phyloP scores from a whole-genome alignment of 345 rosid genomes.

The Camelina hispida region DNA sequence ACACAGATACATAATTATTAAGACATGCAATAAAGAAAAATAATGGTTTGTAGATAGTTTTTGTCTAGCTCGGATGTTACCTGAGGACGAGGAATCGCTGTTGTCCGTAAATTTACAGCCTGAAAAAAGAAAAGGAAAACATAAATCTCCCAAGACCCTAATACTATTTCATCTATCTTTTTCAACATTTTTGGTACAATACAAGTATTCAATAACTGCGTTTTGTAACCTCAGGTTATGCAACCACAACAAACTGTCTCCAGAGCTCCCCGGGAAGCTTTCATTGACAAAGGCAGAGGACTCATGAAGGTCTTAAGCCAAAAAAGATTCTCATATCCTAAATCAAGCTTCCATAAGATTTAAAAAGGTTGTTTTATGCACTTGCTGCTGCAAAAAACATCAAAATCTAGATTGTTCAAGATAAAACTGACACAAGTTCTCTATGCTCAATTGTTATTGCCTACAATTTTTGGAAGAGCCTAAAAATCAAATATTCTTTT shows the following conservation, averaged over 20 bases:
- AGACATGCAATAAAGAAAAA: not conserved
- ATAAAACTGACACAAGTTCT: conserved; percentile 9
- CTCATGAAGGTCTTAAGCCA: conserved; percentile 36
- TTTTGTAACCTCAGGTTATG: conserved; percentile 38
- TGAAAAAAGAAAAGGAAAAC: conserved; percentile 52
- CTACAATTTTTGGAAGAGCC: conserved; percentile 23
- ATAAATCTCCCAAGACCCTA: conserved; percentile 28
- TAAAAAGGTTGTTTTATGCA: conserved; percentile 35
- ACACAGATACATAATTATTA: conserved; percentile 28
- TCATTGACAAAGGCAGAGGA: conserved; percentile 41
- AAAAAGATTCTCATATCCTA: conserved; percentile 38
- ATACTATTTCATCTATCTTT: conserved; percentile 18
- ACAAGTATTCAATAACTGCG: conserved; percentile 21
- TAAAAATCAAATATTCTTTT: not conserved
- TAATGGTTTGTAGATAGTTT: not conserved
- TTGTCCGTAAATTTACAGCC: conserved; percentile 82
- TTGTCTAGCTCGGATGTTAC: conserved; percentile 24
- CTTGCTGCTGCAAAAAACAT: conserved; percentile 33
- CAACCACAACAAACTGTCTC: conserved; percentile 40
- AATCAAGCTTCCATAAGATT: conserved; percentile 35
- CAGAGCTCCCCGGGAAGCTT: conserved; percentile 29
- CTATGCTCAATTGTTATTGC: conserved; percentile 27
- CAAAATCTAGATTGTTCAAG: conserved; percentile 34
- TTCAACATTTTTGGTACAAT: conserved; percentile 6
- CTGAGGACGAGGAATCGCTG: conserved; percentile 57